Percentiles rank a stretch among this genome's conserved stretches.
Evolutionary conservation across 202 grass and related monocot genomes (phyloP).

Genomic region (Panicum hallii): DNA sequence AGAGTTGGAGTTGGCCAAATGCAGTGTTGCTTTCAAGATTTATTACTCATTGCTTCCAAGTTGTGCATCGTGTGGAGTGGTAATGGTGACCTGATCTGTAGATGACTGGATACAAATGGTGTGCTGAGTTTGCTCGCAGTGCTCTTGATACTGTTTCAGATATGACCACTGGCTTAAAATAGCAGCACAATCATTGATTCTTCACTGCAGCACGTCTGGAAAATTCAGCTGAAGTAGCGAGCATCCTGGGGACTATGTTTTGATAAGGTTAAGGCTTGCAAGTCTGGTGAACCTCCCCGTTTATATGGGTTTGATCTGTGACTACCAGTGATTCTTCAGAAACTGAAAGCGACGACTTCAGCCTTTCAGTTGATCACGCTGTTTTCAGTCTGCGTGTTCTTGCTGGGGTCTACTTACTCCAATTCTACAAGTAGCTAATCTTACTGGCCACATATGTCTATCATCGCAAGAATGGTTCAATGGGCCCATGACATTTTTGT

Average conservation of each 20-base stretch:
- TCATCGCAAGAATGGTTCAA: neutral
- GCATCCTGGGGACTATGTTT: neutral
- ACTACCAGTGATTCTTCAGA: neutral
- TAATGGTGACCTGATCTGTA: neutral
- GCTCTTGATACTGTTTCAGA: conserved; percentile 28
- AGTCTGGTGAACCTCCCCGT: conserved; percentile 7
- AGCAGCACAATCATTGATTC: neutral
- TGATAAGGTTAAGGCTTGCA: conserved; percentile 30
- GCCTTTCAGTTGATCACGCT: neutral
- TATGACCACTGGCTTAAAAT: neutral
- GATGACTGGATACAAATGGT: neutral
- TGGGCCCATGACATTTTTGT: neutral
- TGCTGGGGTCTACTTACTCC: neutral
- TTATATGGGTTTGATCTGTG: conserved; percentile 17
- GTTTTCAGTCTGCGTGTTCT: neutral
- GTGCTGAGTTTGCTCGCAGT: neutral
- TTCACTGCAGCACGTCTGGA: conserved; percentile 14
- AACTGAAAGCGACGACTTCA: neutral
- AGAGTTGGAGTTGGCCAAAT: neutral
- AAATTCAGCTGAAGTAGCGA: neutral
- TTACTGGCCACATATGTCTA: neutral
- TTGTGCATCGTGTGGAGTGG: neutral
- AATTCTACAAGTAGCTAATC: neutral
- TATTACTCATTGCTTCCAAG: conserved; percentile 12
- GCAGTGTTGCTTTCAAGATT: conserved; percentile 37